A percentile compares a stretch with the other conserved stretches of the same genome.
Evolutionary conservation across 768 basidiomycete genomes (phyloP).

Genomic region (Trichaptum fuscoviolaceum): DNA sequence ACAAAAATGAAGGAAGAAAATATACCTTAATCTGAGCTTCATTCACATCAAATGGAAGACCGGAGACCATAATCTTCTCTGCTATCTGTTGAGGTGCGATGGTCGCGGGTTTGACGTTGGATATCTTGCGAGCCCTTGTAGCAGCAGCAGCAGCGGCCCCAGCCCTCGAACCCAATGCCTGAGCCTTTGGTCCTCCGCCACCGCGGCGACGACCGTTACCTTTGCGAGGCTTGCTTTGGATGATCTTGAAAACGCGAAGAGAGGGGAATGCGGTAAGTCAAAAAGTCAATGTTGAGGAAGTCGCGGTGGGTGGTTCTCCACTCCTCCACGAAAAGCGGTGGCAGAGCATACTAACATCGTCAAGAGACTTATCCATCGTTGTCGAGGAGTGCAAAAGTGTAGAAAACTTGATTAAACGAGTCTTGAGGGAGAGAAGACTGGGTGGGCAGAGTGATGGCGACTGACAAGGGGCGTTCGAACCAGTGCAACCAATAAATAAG

Average conservation of each 20-base stretch:
- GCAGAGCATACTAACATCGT: slow-evolving; percentile 50
- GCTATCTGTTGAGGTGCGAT: slow-evolving; percentile 39
- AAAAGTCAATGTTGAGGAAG: neutral
- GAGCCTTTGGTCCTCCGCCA: slow-evolving; percentile 44
- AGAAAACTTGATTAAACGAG: slow-evolving; percentile 17
- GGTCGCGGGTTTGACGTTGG: slow-evolving; percentile 20
- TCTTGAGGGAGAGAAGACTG: slow-evolving; percentile 15
- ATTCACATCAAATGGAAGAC: slow-evolving; percentile 89
- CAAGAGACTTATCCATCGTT: slow-evolving; percentile 78
- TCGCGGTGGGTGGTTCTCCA: neutral
- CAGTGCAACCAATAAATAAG: slow-evolving; percentile 17
- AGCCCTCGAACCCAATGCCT: slow-evolving; percentile 51
- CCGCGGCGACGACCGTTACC: slow-evolving; percentile 37
- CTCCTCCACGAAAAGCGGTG: neutral
- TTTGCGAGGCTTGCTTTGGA: slow-evolving; percentile 8
- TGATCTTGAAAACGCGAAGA: slow-evolving; percentile 9
- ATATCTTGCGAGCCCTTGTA: slow-evolving; percentile 32
- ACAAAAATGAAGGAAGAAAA: neutral
- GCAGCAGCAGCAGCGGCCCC: slow-evolving; percentile 33
- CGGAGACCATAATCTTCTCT: slow-evolving; percentile 94
- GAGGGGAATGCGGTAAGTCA: slow-evolving; percentile 7
- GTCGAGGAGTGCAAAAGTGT: slow-evolving; percentile 8
- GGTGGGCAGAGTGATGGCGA: slow-evolving; percentile 22
- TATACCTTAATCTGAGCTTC: slow-evolving; percentile 87
- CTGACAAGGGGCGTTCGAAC: slow-evolving; percentile 19